Evolutionary conservation across 2,329 filamentous ascomycete genomes (phyloP), one percentile per base, ranked within the genome.

Genomic region (Claviceps citrina): DNA sequence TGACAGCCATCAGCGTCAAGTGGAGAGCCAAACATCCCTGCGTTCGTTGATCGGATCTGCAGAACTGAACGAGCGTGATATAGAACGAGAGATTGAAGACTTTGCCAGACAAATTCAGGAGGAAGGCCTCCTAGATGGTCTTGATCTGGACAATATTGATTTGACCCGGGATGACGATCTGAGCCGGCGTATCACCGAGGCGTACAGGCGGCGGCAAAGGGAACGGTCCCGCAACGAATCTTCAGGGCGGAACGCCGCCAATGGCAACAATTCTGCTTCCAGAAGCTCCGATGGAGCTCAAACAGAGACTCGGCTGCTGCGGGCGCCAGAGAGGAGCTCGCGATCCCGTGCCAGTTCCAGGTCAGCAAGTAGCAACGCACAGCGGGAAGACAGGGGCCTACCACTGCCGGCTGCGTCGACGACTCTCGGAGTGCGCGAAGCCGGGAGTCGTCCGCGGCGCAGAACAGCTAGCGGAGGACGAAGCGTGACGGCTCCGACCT

Each of bases 21-120:
- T 95, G 36, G 85, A 91, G 54, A 89, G 95, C 54, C 89, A 96
- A 62, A 81, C 85, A 1, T 94, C 86, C 43, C 64, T 96, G 47
- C 70, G 87, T 39, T 93, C 84, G 8, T 63, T 96, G 43, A 77
- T 96, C 43, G 87, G 84, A 52, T 73, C 79, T 4, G 83, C 81
- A 0, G 81, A 87, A 46, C 69, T 84, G 42, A 83, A 83, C 49
- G 76, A 80, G 34, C 71, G 76, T 16, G 81, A 89, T 48, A 79
- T 93, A 50, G 82, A 94, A 55, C 76, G 82, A 44, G 86, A 94
- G 55, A 93, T 95, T 43, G 74, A 91, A 49, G 85, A 91, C 44
- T 93, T 95, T 51, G 73, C 93, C 48, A 75, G 84, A 32, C 85
- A 93, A 54, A 94, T 93, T 43, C 72, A 87, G 49, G 81, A 89